phyloP scores from a whole-genome alignment of 2,329 filamentous ascomycete species.

The Diplocarpon mali region DNA sequence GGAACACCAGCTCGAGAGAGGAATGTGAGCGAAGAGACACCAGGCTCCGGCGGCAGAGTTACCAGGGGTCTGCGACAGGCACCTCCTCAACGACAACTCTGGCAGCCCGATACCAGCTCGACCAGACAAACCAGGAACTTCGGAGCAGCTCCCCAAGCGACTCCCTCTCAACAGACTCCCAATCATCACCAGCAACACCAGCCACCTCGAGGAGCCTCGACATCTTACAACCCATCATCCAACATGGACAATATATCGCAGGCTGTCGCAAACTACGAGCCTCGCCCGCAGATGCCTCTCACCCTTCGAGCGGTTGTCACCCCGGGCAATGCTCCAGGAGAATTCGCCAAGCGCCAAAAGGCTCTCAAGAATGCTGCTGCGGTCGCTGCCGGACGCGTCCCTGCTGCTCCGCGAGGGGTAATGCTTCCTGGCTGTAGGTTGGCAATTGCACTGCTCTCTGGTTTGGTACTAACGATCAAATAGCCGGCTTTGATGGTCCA shows the following conservation, averaged over 20 bases:
- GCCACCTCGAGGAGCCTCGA: conserved; percentile 28
- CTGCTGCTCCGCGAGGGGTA: conserved; percentile 35
- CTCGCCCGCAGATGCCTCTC: conserved; percentile 48
- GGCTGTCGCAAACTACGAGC: conserved; percentile 59
- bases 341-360: conserved; percentile 51
- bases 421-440: conserved; percentile 53
- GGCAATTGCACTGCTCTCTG: background rate
- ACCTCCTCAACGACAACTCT: conserved; percentile 74
- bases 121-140: conserved; percentile 51
- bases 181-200: conserved; percentile 22
- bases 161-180: conserved; percentile 19
- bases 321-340: conserved; percentile 59
- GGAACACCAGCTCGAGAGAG: conserved; percentile 45
- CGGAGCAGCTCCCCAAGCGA: conserved; percentile 31
- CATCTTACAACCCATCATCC: conserved; percentile 40
- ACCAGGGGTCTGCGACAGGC: conserved; percentile 64
- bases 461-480: conserved; percentile 13
- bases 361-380: conserved; percentile 29
- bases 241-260: conserved; percentile 46
- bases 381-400: conserved; percentile 30
- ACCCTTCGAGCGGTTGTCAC: conserved; percentile 64
- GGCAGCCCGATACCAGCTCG: conserved; percentile 66
- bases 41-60: conserved; percentile 42
- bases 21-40: conserved; percentile 37
- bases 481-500: conserved; percentile 56